Percentiles rank a stretch among this genome's conserved stretches.
Evolutionary conservation across 164 flowering plant species (phyloP).

Genomic region (Stephania yunnanensis): DNA sequence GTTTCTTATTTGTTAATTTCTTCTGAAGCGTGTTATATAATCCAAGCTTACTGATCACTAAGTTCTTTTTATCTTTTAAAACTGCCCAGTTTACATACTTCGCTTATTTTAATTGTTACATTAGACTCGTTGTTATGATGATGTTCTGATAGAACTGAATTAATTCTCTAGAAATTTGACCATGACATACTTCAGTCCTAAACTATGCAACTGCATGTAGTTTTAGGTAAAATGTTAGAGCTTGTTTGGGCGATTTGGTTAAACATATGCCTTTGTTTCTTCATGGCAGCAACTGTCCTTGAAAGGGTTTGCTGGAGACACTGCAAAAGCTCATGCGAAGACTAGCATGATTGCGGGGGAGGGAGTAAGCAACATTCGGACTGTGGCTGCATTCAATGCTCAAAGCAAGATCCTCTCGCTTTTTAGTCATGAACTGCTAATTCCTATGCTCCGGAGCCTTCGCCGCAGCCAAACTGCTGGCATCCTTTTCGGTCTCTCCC

Average conservation of each 20-base stretch:
- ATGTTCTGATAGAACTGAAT: too few species aligned
- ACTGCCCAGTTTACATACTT: background rate
- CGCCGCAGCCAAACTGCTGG: slow-evolving; percentile 79
- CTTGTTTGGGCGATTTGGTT: background rate
- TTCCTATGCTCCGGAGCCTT: slow-evolving; percentile 65
- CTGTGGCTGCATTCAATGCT: slow-evolving; percentile 98
- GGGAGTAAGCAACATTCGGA: slow-evolving; percentile 96
- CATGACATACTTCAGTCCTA: too few species aligned
- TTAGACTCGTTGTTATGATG: too few species aligned
- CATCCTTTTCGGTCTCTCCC: slow-evolving; percentile 84
- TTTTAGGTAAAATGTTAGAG: background rate
- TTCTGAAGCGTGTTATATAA: background rate
- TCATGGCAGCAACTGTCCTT: slow-evolving; percentile 80
- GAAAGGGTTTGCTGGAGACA: slow-evolving; percentile 98
- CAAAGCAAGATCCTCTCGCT: slow-evolving; percentile 84
- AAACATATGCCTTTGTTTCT: background rate
- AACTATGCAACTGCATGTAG: background rate
- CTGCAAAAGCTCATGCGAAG: slow-evolving; percentile 97
- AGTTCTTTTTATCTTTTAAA: background rate
- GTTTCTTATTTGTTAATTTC: background rate
- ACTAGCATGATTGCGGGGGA: slow-evolving; percentile 99
- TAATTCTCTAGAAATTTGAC: too few species aligned
- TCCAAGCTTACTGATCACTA: background rate
- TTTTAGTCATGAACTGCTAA: slow-evolving; percentile 68
- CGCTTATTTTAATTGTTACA: background rate